phyloP scores from a whole-genome alignment of 179 eudicot genomes.

The Spergularia azorica region DNA sequence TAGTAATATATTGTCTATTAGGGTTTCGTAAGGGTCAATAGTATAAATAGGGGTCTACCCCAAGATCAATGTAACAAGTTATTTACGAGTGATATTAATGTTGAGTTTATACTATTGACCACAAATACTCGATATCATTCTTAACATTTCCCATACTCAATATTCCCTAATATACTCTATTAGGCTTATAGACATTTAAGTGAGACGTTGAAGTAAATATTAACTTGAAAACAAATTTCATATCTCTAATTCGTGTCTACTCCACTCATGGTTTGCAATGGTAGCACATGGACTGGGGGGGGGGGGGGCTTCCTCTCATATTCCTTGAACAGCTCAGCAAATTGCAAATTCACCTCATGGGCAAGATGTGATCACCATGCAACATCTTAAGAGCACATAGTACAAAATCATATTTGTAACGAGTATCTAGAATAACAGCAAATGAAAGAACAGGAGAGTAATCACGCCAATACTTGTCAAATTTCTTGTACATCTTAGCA shows the following conservation, averaged over 20 bases:
- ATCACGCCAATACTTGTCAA: not conserved
- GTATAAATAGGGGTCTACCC: no score
- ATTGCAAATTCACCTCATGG: not conserved
- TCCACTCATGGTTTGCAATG: not conserved
- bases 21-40: no score
- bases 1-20: no score
- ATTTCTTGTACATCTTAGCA: not conserved
- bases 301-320: not conserved
- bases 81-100: no score
- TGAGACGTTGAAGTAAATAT: no score
- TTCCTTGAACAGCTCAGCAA: not conserved
- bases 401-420: constrained; percentile 4
- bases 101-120: no score
- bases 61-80: no score
- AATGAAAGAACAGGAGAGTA: not conserved
- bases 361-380: not conserved
- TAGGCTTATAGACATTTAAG: no score
- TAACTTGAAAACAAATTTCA: not conserved
- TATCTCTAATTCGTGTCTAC: not conserved
- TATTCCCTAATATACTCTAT: no score
- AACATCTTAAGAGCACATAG: not conserved
- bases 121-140: no score
- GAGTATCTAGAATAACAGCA: not conserved
- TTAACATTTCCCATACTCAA: no score
- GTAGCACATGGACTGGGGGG: not conserved